phyloP scores from a whole-genome alignment of 2,329 filamentous ascomycete species.

The Neonectria magnoliae region DNA sequence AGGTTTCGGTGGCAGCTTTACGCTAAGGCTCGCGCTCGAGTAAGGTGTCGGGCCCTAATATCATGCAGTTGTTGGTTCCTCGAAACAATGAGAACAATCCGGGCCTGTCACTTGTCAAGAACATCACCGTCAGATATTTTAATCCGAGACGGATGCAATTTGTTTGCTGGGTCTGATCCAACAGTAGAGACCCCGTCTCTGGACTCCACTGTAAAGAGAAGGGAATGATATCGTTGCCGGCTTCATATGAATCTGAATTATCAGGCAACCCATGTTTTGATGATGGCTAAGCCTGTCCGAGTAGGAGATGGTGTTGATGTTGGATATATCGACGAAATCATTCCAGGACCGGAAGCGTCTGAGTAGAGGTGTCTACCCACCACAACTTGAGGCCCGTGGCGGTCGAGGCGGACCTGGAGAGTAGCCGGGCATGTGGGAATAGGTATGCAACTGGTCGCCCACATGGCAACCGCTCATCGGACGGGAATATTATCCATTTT shows the following conservation, averaged over 20 bases:
- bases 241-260: background rate
- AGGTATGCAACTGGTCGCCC: background rate
- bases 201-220: background rate
- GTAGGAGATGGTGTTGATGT: background rate
- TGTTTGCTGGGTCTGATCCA: background rate
- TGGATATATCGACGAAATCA: background rate
- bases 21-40: background rate
- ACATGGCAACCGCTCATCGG: background rate
- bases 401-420: background rate
- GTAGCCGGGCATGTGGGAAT: background rate
- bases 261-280: background rate
- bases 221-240: background rate
- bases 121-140: background rate
- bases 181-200: background rate
- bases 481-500: background rate
- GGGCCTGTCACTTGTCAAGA: background rate
- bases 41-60: background rate
- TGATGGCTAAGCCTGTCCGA: background rate
- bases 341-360: background rate
- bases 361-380: background rate
- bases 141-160: too few relatives aligned
- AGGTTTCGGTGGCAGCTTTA: background rate
- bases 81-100: background rate
- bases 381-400: background rate
- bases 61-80: background rate